Conservation (phyloP, 2,329 filamentous ascomycete species). For the Ascochyta pisi region DNA sequence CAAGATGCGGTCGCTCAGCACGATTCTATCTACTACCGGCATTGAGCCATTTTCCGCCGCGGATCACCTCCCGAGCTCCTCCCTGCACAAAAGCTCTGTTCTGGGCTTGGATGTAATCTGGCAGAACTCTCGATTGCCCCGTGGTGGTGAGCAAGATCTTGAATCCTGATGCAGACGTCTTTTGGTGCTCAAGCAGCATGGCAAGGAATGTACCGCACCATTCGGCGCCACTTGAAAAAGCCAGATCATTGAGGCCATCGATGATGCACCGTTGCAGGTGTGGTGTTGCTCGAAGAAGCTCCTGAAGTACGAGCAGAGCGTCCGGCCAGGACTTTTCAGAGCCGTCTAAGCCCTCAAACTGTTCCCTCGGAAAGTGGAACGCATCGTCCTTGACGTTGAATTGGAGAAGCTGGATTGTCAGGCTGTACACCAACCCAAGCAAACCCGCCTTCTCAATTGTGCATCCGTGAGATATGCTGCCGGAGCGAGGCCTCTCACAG, state of each 20-base stretch:
- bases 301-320: slow-evolving; percentile 4
- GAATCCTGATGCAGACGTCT: neutral
- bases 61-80: neutral
- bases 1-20: too few species aligned
- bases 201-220: neutral
- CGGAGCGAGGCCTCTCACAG: slow-evolving; percentile 14
- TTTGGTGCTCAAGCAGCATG: neutral
- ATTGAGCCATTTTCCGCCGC: neutral
- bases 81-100: neutral
- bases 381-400: slow-evolving; percentile 14
- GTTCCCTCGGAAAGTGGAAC: neutral
- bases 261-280: neutral
- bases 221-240: neutral
- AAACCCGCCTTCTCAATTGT: slow-evolving; percentile 17
- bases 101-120: neutral
- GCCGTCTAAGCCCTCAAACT: slow-evolving; percentile 1
- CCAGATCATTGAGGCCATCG: slow-evolving; percentile 1
- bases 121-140: neutral
- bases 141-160: neutral
- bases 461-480: neutral
- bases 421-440: slow-evolving; percentile 24
- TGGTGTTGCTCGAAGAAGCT: neutral
- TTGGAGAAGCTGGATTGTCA: slow-evolving; percentile 23
- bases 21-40: too few species aligned
- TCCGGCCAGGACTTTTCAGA: slow-evolving; percentile 4